Percentiles rank a stretch among this genome's conserved stretches.
Evolutionary conservation across 1,284 basidiomycete species (phyloP).

Genomic region (Athelia sp.): DNA sequence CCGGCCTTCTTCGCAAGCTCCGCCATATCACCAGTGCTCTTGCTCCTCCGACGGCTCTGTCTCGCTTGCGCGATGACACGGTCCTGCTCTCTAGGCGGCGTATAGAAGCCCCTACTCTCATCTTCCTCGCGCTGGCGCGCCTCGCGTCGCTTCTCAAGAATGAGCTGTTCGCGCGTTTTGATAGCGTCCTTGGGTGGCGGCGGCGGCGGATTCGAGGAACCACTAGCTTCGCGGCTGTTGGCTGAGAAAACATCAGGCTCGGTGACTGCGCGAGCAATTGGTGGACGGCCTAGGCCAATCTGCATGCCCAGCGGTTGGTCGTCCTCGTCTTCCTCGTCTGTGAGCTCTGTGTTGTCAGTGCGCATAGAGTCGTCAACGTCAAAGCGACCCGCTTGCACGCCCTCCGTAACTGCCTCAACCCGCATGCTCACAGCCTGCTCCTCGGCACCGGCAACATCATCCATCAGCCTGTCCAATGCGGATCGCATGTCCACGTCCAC

Average conservation of each 20-base stretch:
- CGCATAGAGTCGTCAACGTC: constrained; percentile 35
- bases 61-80: not conserved
- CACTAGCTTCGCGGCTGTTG: constrained; percentile 32
- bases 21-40: constrained; percentile 68
- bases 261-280: constrained; percentile 3
- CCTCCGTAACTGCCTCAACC: constrained; percentile 27
- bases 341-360: constrained; percentile 29
- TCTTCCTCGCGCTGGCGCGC: constrained; percentile 50
- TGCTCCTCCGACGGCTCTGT: constrained; percentile 51
- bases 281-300: constrained; percentile 20
- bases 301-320: constrained; percentile 10
- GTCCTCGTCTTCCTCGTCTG: constrained; percentile 21
- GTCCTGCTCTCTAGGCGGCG: constrained; percentile 14
- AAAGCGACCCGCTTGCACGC: constrained; percentile 25
- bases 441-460: constrained; percentile 54
- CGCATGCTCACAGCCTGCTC: constrained; percentile 5
- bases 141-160: constrained; percentile 68
- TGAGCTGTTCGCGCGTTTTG: constrained; percentile 59
- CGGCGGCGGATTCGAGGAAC: constrained; percentile 35
- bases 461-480: constrained; percentile 73
- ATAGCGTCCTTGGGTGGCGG: constrained; percentile 63
- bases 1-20: constrained; percentile 25
- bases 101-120: constrained; percentile 30
- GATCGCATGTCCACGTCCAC: constrained; percentile 70
- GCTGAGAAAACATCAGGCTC: constrained; percentile 5